Evolutionary conservation across 2,329 filamentous ascomycete genomes (phyloP).

Genomic region (Geosmithia morbida): DNA sequence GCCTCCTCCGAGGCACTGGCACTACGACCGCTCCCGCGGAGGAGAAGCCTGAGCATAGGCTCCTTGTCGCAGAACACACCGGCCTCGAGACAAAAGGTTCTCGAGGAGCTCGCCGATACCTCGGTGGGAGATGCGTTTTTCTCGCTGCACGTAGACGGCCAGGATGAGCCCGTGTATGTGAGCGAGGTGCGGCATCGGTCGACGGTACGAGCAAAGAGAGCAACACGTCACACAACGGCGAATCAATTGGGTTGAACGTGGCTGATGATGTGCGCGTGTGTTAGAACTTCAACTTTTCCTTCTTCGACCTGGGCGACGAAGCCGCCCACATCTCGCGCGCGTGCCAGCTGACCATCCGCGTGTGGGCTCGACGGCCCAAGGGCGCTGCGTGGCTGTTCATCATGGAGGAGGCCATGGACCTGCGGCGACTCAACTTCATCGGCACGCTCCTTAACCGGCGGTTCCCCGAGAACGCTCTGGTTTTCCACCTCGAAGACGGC

Average conservation of each 20-base stretch:
- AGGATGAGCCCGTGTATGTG: constrained; percentile 69
- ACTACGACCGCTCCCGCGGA: constrained; percentile 18
- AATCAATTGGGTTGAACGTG: background rate
- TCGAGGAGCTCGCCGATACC: constrained; percentile 58
- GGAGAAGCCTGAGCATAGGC: constrained; percentile 31
- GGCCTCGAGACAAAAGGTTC: constrained; percentile 50
- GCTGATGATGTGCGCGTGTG: no score
- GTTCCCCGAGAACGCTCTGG: constrained; percentile 66
- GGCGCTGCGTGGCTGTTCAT: constrained; percentile 43
- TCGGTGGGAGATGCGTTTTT: constrained; percentile 82
- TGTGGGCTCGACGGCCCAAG: constrained; percentile 55
- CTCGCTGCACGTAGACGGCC: constrained; percentile 55
- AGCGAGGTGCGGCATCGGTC: constrained; percentile 68
- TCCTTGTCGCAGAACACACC: constrained; percentile 24
- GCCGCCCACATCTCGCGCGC: constrained; percentile 50
- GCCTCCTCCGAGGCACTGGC: background rate
- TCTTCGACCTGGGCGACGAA: constrained; percentile 59
- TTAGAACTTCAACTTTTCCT: constrained; percentile 74
- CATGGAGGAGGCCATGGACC: constrained; percentile 56
- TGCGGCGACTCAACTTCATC: constrained; percentile 65
- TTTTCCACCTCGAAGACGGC: constrained; percentile 78
- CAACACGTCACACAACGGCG: background rate
- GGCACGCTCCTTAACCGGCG: constrained; percentile 56
- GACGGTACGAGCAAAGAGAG: constrained; percentile 39
- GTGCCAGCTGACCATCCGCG: constrained; percentile 48